Evolutionary conservation across 2,329 filamentous ascomycete genomes (phyloP).

Genomic region (Botrytis hyacinthi): DNA sequence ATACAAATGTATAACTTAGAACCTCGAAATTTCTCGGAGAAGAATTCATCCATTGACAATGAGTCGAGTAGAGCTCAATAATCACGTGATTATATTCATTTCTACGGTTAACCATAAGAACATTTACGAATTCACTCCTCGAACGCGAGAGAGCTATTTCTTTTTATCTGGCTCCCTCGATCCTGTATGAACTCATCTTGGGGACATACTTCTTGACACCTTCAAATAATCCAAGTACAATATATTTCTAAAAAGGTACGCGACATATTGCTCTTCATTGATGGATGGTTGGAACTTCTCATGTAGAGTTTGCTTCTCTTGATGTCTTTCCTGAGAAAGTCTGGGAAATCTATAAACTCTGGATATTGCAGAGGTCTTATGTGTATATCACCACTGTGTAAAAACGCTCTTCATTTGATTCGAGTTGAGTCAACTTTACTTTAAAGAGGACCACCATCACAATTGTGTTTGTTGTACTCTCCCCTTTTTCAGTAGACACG

Average conservation of each 20-base stretch:
- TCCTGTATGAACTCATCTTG: not conserved
- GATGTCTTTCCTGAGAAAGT: not conserved
- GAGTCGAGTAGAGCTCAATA: rapidly evolving
- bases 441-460: not conserved
- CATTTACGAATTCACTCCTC: not conserved
- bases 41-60: not conserved
- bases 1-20: not conserved
- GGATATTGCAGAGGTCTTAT: not conserved
- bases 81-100: not conserved
- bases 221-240: not conserved
- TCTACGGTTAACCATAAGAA: not conserved
- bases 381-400: not conserved
- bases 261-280: not conserved
- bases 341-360: not conserved
- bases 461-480: no score
- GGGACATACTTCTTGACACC: not conserved
- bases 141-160: not conserved
- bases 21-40: not conserved
- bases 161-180: not conserved
- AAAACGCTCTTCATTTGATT: not conserved
- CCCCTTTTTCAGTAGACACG: not conserved
- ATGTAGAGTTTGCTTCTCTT: not conserved
- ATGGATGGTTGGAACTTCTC: not conserved
- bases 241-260: not conserved
- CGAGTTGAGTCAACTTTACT: not conserved